Conservation (phyloP, 2,329 filamentous ascomycete species). For the Aspergillus viridinutans region DNA sequence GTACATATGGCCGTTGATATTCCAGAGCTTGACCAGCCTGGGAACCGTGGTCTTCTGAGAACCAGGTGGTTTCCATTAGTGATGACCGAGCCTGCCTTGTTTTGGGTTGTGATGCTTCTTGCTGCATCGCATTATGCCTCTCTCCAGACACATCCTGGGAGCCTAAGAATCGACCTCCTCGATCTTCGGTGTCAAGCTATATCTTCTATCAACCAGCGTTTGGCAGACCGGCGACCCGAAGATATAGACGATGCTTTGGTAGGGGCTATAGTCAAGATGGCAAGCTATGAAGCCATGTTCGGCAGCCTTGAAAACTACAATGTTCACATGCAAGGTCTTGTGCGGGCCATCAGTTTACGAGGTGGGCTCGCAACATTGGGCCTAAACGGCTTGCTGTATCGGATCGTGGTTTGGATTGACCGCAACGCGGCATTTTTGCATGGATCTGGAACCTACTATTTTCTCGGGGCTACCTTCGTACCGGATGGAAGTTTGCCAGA, state of each 20-base stretch:
- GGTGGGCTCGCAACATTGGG: constrained; percentile 44
- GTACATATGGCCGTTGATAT: constrained; percentile 40
- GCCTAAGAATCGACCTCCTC: constrained; percentile 30
- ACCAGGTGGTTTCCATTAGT: constrained; percentile 40
- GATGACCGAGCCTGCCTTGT: constrained; percentile 37
- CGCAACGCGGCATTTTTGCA: constrained; percentile 38
- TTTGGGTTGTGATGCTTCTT: constrained; percentile 41
- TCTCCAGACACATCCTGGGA: constrained; percentile 16
- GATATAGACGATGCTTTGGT: constrained; percentile 42
- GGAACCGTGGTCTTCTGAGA: constrained; percentile 32
- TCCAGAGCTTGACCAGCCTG: constrained; percentile 38
- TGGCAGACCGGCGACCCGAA: constrained; percentile 26
- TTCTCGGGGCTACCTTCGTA: constrained; percentile 27
- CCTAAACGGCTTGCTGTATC: constrained; percentile 43
- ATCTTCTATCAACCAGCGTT: constrained; percentile 39
- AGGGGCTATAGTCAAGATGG: constrained; percentile 50
- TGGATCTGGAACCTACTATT: constrained; percentile 26
- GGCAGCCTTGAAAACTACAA: constrained; percentile 41
- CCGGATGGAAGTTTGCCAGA: constrained; percentile 19
- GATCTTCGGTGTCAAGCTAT: constrained; percentile 45
- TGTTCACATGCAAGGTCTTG: constrained; percentile 47
- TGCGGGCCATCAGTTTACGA: constrained; percentile 41
- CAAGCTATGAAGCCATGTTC: constrained; percentile 51
- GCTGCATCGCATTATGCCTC: constrained; percentile 41
- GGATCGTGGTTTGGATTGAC: constrained; percentile 50